These are phyloP conservation scores for Astrothelium subdiscretum DNA, from an alignment of 495 filamentous ascomycete genomes.

Conservation along the genomic window DNA sequence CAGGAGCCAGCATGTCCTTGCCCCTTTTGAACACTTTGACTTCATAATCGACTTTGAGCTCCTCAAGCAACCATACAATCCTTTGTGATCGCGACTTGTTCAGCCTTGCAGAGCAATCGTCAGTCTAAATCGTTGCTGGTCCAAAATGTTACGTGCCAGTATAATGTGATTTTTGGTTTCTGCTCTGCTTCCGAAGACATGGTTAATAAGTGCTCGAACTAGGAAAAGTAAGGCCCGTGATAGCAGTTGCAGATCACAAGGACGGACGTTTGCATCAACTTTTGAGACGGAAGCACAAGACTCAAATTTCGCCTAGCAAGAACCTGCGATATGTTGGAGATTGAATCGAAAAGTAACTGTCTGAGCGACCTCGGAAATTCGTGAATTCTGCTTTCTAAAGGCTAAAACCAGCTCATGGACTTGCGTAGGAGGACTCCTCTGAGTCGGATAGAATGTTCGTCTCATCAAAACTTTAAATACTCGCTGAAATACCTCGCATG, in stretches of 20 bases:
- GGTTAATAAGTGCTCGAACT: neutral
- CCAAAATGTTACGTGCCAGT: conserved; percentile 45
- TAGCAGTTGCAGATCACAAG: neutral
- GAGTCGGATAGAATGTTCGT: no score
- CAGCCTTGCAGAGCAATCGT: conserved; percentile 40
- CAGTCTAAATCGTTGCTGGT: neutral
- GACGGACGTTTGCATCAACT: no score
- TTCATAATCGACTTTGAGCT: conserved; percentile 66
- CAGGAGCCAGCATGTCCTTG: conserved; percentile 50
- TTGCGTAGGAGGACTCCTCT: no score
- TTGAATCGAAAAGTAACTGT: neutral
- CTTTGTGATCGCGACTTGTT: conserved; percentile 70
- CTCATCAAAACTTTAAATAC: no score
- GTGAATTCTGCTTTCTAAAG: no score
- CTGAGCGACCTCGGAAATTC: no score
- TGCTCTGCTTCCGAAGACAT: conserved; percentile 10
- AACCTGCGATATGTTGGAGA: no score
- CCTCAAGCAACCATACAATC: conserved; percentile 82
- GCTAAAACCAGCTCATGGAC: no score
- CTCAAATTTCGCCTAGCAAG: neutral
- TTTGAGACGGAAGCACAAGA: neutral
- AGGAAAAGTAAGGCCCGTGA: no score
- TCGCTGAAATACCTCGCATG: no score
- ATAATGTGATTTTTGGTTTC: conserved; percentile 58
- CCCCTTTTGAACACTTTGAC: conserved; percentile 62